Base-by-base conservation (phyloP, 1,139 yeast genomes). In the Protomyces inouyei region DNA sequence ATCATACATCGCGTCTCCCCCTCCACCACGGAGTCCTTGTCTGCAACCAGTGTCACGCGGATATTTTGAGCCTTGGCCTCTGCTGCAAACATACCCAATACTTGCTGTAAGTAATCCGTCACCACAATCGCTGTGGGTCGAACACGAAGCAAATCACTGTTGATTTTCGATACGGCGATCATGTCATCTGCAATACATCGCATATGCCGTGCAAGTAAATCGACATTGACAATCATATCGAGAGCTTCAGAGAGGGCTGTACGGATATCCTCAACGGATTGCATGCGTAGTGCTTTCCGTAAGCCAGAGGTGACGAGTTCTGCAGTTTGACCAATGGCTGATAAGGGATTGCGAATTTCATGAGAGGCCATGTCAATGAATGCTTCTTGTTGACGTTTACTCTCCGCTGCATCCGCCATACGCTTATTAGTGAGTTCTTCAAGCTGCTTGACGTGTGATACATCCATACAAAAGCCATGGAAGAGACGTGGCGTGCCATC, bases 361-460 rank as follows among this genome's bases (percentile, higher is more conserved):
- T 68, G 70, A 4, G 69, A 67, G 12, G 67, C 59, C 37, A 68
- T 66, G 40, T 68, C 70, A 23, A 68, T 66, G 45, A 68, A 68
- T 25, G 68, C 67, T 46, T 68, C 67, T 25, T 68, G 70, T 52
- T 68, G 69, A 48, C 69, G 67, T 21, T 66, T 64, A 6, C 69
- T 64, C 56, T 65, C 67, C 3, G 68, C 61, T 1, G 70, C 70
- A 3, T 66, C 69, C 35, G 68, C 69, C 2, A 69, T 69, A 5
- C 69, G 65, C 61, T 68, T 67, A 8, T 66, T 55, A 32, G 67
- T 68, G 28, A 66, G 28, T 9, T 66, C 67, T 37, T 67, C 69
- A 16, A 67, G 43, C 14, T 57, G 66, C 54, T 67, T 67, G 23
- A 68, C 56, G 18, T 65, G 67, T 9, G 69, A 61, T 38, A 67